Evolutionary conservation across 768 basidiomycete species (phyloP).

Genomic region (Rossbeevera mucosa): DNA sequence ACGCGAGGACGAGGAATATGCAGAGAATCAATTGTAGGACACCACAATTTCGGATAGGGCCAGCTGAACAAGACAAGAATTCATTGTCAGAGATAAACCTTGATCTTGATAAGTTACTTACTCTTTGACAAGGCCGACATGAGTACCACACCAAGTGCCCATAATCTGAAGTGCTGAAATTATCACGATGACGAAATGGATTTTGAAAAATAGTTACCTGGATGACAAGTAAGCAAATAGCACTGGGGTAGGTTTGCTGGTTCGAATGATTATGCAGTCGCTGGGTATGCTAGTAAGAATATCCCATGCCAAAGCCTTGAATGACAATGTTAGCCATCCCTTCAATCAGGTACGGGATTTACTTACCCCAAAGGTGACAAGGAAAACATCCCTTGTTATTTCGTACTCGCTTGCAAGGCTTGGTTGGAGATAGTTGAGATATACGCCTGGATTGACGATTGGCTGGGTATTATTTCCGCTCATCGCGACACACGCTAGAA

Average conservation of each 20-base stretch:
- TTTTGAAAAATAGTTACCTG: conserved; percentile 10
- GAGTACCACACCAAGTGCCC: conserved; percentile 16
- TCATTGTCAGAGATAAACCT: neutral
- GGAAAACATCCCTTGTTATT: conserved; percentile 11
- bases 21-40: conserved; percentile 13
- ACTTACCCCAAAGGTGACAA: conserved; percentile 22
- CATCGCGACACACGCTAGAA: neutral
- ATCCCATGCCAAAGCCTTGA: conserved; percentile 25
- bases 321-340: neutral
- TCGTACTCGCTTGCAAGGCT: conserved; percentile 18
- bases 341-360: neutral
- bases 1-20: conserved; percentile 18
- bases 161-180: conserved; percentile 10
- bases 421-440: conserved; percentile 27
- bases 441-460: conserved; percentile 20
- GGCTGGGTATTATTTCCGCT: conserved; percentile 1
- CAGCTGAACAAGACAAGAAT: conserved; percentile 9
- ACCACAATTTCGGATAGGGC: conserved; percentile 20
- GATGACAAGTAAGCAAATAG: conserved; percentile 23
- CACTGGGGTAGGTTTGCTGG: conserved; percentile 10
- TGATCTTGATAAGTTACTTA: conserved; percentile 1
- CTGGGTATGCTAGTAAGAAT: conserved; percentile 21
- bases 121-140: conserved; percentile 18
- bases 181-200: conserved; percentile 1
- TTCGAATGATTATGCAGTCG: conserved; percentile 19